Base-by-base conservation (phyloP, 139 green algal species). In the Chlorella ohadii region DNA sequence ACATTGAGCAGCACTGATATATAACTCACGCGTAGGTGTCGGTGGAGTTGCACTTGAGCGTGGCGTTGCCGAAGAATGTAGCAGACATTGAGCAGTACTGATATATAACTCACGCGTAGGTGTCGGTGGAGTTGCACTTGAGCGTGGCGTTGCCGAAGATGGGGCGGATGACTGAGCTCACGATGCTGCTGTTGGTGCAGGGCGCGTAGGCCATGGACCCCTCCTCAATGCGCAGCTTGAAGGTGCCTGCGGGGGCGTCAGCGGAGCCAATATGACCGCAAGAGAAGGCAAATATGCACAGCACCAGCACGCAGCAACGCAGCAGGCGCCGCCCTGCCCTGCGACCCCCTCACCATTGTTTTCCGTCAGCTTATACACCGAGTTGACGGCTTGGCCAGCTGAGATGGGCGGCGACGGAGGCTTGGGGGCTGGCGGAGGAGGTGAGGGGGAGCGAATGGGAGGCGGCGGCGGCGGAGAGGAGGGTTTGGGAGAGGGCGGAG, bases 101-200 rank as follows among this genome's bases (percentile, higher is more conserved):
- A n/a, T n/a, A n/a, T n/a, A n/a, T n/a, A n/a, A n/a, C 72, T 78
- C 72, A 78, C 72, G 31, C 12, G n/a, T 65, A 78, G 72, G 28
- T 65, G 72, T 39, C 39, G 47, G 72, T 78, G 4, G 72, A n/a
- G 72, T 78, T 78, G 72, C 72, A 78, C 5, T 51, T 51, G 27
- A 23, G 5, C 2, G 15, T 9, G 16, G 1, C 13, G n/a, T 63
- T 65, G 44, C 72, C 72, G 17, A 64, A 78, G 28, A 64, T 44
- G 44, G 72, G 72, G 23, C 0, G 0, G 1, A 20, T 28, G 47
- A 78, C 38, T 5, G 28, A n/a, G n/a, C n/a, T n/a, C 3, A 78
- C 65, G 72, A n/a, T 28, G 17, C 23, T 33, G 17, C n/a, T 27
- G 4, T 65, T 23, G 39, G 39, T 28, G 72, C 72, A 78, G 17